Conservation (phyloP, 495 filamentous ascomycete genomes). For the Penicillium taxi region DNA sequence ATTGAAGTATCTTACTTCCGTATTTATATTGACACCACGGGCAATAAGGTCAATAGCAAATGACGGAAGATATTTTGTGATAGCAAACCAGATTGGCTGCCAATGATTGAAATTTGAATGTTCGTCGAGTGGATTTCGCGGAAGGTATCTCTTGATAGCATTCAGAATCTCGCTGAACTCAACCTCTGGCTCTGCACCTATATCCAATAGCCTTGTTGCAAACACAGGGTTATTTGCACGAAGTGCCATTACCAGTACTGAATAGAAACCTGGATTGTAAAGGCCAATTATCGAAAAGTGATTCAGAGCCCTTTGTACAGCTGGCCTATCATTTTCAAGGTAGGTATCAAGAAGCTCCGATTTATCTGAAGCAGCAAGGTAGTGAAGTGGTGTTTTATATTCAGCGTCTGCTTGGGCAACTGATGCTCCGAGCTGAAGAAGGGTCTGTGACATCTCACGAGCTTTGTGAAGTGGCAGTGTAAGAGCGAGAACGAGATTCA, state of each 20-base stretch:
- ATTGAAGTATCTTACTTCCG: slow-evolving; percentile 40
- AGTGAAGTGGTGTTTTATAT: slow-evolving; percentile 55
- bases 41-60: slow-evolving; percentile 49
- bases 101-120: slow-evolving; percentile 30
- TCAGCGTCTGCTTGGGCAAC: slow-evolving; percentile 61
- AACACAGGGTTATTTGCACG: slow-evolving; percentile 20
- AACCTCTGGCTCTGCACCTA: slow-evolving; percentile 34
- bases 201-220: slow-evolving; percentile 36
- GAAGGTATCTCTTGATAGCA: slow-evolving; percentile 14
- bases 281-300: slow-evolving; percentile 26
- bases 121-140: slow-evolving; percentile 23
- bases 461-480: slow-evolving; percentile 48
- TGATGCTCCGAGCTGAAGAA: slow-evolving; percentile 65
- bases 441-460: slow-evolving; percentile 47
- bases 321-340: slow-evolving; percentile 51
- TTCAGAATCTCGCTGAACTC: slow-evolving; percentile 37
- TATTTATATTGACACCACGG: slow-evolving; percentile 51
- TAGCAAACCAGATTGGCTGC: slow-evolving; percentile 56
- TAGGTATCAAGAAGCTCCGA: slow-evolving; percentile 50
- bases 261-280: slow-evolving; percentile 8
- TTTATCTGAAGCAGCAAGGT: slow-evolving; percentile 33
- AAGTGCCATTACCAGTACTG: slow-evolving; percentile 43
- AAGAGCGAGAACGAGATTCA: slow-evolving; percentile 57
- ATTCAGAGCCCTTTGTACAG: slow-evolving; percentile 55
- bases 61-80: slow-evolving; percentile 40